These are phyloP conservation scores for Xylaria longipes DNA, from an alignment of 495 filamentous ascomycete species.

Conservation along the genomic window DNA sequence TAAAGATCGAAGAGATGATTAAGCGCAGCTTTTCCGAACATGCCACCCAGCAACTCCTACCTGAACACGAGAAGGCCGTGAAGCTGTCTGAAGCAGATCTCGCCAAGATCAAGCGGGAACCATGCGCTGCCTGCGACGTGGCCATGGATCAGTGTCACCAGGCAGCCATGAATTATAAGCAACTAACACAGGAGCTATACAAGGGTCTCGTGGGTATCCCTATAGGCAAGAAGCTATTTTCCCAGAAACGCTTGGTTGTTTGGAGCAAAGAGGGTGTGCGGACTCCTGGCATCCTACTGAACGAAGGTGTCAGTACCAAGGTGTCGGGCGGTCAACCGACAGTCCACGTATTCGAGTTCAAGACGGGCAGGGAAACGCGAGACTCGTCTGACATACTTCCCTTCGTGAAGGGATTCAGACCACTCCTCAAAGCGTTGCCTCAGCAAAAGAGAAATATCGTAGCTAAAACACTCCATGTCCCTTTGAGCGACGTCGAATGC, in stretches of 20 bases:
- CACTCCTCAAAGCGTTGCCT: slow-evolving; percentile 66
- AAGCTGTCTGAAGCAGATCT: slow-evolving; percentile 92
- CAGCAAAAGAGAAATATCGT: slow-evolving; percentile 63
- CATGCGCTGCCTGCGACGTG: slow-evolving; percentile 81
- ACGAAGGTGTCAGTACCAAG: slow-evolving; percentile 67
- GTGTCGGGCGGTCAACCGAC: slow-evolving; percentile 64
- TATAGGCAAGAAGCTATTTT: slow-evolving; percentile 79
- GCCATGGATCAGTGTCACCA: slow-evolving; percentile 81
- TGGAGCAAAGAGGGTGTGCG: slow-evolving; percentile 73
- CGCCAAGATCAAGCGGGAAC: slow-evolving; percentile 83
- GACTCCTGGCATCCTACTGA: slow-evolving; percentile 78
- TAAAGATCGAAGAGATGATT: slow-evolving; percentile 99
- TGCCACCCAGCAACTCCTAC: slow-evolving; percentile 93
- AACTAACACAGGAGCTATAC: slow-evolving; percentile 76
- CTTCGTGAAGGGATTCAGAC: slow-evolving; percentile 71
- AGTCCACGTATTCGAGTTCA: slow-evolving; percentile 79
- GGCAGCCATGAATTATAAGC: slow-evolving; percentile 77
- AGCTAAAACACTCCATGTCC: slow-evolving; percentile 68
- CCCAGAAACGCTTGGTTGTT: slow-evolving; percentile 74
- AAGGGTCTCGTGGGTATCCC: slow-evolving; percentile 72
- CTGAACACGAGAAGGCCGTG: slow-evolving; percentile 92
- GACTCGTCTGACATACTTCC: slow-evolving; percentile 80
- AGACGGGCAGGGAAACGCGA: slow-evolving; percentile 63
- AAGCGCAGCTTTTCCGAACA: slow-evolving; percentile 99
- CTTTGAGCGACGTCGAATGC: slow-evolving; percentile 77